These are phyloP conservation scores for Aspergillus pseudonomiae DNA, from an alignment of 2,329 filamentous ascomycete genomes.

Conservation along the genomic window DNA sequence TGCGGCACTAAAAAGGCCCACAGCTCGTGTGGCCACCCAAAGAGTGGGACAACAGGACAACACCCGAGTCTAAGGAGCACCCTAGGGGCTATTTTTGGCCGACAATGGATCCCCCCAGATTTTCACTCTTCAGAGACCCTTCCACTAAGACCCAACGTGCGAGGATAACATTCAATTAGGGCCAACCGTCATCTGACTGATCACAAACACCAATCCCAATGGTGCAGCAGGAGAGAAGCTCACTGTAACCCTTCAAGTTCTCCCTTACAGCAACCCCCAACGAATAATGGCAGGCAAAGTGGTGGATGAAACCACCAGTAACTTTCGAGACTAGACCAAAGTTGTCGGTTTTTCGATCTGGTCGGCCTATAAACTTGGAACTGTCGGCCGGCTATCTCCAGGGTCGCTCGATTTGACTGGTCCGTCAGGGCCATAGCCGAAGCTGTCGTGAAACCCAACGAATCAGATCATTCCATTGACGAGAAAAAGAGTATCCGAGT, in stretches of 20 bases:
- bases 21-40: background rate
- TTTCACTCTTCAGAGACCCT: conserved; percentile 4
- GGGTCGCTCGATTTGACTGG: background rate
- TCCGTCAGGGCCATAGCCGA: conserved; percentile 11
- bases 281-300: background rate
- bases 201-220: background rate
- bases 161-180: background rate
- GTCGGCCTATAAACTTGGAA: background rate
- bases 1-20: background rate
- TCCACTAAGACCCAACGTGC: background rate
- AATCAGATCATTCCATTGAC: conserved; percentile 19
- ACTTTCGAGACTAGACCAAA: background rate
- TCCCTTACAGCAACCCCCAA: background rate
- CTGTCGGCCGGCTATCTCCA: background rate
- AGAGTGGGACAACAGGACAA: conserved; percentile 4
- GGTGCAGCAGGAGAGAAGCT: background rate
- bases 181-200: background rate
- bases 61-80: background rate
- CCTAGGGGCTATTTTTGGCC: conserved; percentile 10
- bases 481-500: background rate
- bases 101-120: conserved; percentile 9
- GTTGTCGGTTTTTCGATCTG: background rate
- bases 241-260: background rate
- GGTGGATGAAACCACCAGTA: background rate
- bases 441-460: conserved; percentile 24